Evolutionary conservation across 208 protist species (phyloP), one percentile per base, ranked within the genome.

Genomic region (Strigomonas culicis): DNA sequence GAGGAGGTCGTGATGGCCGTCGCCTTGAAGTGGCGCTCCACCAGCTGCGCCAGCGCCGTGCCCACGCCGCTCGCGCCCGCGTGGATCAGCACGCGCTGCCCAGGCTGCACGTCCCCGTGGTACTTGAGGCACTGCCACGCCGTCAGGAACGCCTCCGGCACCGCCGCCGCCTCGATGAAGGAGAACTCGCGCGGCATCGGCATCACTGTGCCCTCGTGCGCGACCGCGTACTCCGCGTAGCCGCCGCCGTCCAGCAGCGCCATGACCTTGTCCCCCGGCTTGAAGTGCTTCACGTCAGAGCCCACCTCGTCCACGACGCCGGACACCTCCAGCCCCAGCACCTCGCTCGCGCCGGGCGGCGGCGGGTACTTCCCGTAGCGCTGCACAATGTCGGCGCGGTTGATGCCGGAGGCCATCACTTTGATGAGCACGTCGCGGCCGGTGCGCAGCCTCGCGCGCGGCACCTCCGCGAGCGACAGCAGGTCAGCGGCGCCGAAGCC

Each of bases 141-240:
- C 36, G 94, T 98, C 22, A 98, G 59, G 52, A 93, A 98, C 28
- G 84, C 84, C 70, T 98, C 92, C 8, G 96, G 94, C 32, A 98
- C 92, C 8, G 86, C 83, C 7, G 92, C 87, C 19, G 93, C 94
- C 67, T 96, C 77, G 22, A 90, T 84, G 68, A 97, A 94, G 1
- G 76, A 87, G 49, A 93, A 84, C 51, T 84, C 79, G 7, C 78
- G 53, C 8, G 93, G 94, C 49, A 94, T 90, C 44, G 72, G 76
- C 84, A 97, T 91, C 25, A 94, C 75, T 47, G 69, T 76, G 51
- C 74, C 79, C 31, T 86, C 70, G 57, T 91, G 82, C 1, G 93
- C 81, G n/a, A 86, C 80, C 22, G 74, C 81, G 77, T 92, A 94
- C 63, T 97, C 89, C 4, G 92, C 91, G 82, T 98, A 98, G 24